Evolutionary conservation across 2,329 filamentous ascomycete species (phyloP).

Genomic region (Cladobotryum mycophilum): DNA sequence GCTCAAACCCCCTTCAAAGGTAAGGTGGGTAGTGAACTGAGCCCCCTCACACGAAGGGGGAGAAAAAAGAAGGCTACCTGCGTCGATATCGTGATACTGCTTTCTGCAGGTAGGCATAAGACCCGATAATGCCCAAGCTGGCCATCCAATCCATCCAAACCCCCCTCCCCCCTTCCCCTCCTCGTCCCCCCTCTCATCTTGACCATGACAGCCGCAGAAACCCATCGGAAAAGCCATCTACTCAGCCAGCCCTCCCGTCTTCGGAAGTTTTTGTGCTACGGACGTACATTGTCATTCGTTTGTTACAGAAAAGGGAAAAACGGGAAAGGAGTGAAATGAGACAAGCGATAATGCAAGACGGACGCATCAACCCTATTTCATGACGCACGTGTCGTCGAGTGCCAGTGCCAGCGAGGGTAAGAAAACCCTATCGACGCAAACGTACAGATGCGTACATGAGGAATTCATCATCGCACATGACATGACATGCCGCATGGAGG

Average conservation of each 20-base stretch:
- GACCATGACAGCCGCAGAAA: slow-evolving; percentile 2
- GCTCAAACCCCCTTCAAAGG: neutral
- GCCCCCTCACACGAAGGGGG: neutral
- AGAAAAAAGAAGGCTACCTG: neutral
- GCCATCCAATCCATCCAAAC: neutral
- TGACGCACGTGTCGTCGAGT: slow-evolving; percentile 8
- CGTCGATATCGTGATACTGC: slow-evolving; percentile 2
- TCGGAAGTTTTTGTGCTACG: slow-evolving; percentile 5
- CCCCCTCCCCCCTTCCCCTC: neutral
- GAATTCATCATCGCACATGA: neutral
- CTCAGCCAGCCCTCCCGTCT: neutral
- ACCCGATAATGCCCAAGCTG: slow-evolving; percentile 7
- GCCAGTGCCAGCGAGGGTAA: slow-evolving; percentile 1
- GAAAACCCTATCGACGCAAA: neutral
- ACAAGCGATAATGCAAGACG: slow-evolving; percentile 4
- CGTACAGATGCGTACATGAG: slow-evolving; percentile 1
- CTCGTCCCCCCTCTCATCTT: neutral
- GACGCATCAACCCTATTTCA: slow-evolving; percentile 5
- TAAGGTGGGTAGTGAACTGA: too few species aligned
- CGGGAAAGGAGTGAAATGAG: neutral
- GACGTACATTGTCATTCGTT: neutral
- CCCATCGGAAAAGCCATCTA: neutral
- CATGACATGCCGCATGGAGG: neutral
- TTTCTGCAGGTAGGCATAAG: slow-evolving; percentile 6
- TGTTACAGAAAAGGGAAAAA: slow-evolving; percentile 1